Evolutionary conservation across 169 alveolate genomes (phyloP).

Genomic region (Plasmodium ovale): DNA sequence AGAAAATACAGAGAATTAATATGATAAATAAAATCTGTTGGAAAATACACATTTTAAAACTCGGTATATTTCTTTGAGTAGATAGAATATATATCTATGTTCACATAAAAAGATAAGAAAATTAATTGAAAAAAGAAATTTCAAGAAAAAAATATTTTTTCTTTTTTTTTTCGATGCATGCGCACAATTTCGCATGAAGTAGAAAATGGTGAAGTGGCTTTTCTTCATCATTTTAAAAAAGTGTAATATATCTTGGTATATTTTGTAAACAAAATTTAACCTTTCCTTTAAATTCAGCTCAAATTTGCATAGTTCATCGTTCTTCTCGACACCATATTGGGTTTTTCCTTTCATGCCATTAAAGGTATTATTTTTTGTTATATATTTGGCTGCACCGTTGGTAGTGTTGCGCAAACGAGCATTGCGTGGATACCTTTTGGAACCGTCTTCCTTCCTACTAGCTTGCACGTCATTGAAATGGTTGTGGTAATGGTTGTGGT

Average conservation of each 20-base stretch:
- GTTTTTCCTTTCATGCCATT: background rate
- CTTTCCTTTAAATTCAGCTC: slow-evolving; percentile 5
- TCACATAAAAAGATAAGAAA: slow-evolving; percentile 60
- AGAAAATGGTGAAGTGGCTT: slow-evolving; percentile 11
- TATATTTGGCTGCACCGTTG: background rate
- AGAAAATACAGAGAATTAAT: background rate
- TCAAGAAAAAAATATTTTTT: slow-evolving; percentile 38
- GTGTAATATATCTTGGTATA: slow-evolving; percentile 33
- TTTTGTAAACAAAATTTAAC: slow-evolving; percentile 18
- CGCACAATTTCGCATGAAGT: background rate
- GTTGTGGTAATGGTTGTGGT: too few relatives aligned
- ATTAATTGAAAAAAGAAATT: slow-evolving; percentile 44
- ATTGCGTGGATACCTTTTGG: background rate
- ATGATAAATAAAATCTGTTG: slow-evolving; percentile 17
- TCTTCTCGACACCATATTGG: background rate
- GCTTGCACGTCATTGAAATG: background rate
- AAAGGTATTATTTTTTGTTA: too few relatives aligned
- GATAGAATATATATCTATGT: slow-evolving; percentile 39
- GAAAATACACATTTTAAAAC: slow-evolving; percentile 21
- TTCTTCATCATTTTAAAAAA: slow-evolving; percentile 30
- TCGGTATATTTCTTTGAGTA: slow-evolving; percentile 22
- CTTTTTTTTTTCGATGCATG: slow-evolving; percentile 12
- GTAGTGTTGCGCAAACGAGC: background rate
- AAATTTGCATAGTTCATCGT: background rate
- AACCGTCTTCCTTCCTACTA: background rate